A percentile compares a stretch with the other conserved stretches of the same genome.
Conservation (phyloP, 2,329 filamentous ascomycete genomes). For the Chalaropsis thielavioides region DNA sequence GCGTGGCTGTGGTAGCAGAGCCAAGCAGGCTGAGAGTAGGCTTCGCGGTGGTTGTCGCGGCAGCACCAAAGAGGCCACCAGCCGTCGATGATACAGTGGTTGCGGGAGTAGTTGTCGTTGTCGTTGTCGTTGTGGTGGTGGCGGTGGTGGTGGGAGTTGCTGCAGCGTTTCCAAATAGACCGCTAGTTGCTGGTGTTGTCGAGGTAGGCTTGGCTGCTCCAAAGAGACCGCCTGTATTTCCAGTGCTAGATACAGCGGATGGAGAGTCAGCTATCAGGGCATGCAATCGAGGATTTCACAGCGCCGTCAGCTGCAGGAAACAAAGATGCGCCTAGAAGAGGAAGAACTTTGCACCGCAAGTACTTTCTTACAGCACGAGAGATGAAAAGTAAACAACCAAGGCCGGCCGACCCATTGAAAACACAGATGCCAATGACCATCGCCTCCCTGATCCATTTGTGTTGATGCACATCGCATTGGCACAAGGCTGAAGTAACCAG, state of each 20-base stretch:
- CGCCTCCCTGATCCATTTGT: background rate
- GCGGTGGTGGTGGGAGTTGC: constrained; percentile 20
- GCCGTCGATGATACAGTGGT: constrained; percentile 23
- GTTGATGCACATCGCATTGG: background rate
- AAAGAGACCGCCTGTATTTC: constrained; percentile 11
- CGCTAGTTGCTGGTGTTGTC: constrained; percentile 24
- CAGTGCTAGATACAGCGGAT: constrained; percentile 18
- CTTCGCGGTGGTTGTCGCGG: constrained; percentile 22
- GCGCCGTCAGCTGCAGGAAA: constrained; percentile 7
- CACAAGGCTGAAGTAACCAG: background rate
- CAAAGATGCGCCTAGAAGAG: background rate
- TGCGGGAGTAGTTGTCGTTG: background rate
- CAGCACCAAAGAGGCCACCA: constrained; percentile 27
- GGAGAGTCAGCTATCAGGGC: constrained; percentile 5
- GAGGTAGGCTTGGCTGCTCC: constrained; percentile 20
- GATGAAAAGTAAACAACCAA: background rate
- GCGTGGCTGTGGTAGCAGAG: constrained; percentile 18
- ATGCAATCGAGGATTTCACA: constrained; percentile 1
- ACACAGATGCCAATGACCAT: background rate
- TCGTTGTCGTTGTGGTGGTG: constrained; percentile 22
- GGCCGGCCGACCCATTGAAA: background rate
- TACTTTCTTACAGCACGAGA: background rate
- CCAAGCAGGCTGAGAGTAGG: constrained; percentile 25
- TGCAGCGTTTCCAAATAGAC: constrained; percentile 26
- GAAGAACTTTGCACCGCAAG: background rate